Conservation (phyloP, 2,329 filamentous ascomycete species). For the Botrytis elliptica region DNA sequence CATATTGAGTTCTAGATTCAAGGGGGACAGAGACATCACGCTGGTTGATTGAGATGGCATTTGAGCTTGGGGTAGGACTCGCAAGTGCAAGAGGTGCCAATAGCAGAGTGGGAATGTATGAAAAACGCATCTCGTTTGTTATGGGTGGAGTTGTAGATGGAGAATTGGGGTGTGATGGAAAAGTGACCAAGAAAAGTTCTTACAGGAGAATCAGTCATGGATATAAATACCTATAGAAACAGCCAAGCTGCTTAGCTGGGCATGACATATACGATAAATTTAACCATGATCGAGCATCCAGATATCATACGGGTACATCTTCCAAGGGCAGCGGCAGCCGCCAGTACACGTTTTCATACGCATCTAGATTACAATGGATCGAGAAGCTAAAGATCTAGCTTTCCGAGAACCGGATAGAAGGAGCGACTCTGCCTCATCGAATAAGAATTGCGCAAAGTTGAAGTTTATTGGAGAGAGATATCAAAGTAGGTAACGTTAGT, state of each 20-base stretch:
- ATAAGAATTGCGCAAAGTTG: background rate
- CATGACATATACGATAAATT: background rate
- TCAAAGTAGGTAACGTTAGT: background rate
- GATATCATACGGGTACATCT: background rate
- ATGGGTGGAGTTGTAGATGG: background rate
- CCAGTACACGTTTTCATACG: background rate
- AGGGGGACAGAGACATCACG: background rate
- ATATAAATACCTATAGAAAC: background rate
- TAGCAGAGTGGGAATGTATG: background rate
- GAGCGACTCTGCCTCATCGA: background rate
- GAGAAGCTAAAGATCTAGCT: background rate
- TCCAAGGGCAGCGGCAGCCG: background rate
- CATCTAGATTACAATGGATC: background rate
- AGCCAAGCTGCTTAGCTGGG: background rate
- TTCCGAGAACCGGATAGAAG: background rate
- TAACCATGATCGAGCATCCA: background rate
- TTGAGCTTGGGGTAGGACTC: background rate
- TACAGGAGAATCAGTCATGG: background rate
- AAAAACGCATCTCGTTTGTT: slow-evolving; percentile 1
- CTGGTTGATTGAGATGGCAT: background rate
- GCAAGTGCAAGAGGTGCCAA: slow-evolving; percentile 11
- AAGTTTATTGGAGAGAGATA: background rate
- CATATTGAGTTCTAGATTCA: background rate
- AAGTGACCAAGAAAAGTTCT: background rate
- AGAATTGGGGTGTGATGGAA: background rate